phyloP scores from a whole-genome alignment of 805 yeast species.

The Scheffersomyces amazonensis region DNA sequence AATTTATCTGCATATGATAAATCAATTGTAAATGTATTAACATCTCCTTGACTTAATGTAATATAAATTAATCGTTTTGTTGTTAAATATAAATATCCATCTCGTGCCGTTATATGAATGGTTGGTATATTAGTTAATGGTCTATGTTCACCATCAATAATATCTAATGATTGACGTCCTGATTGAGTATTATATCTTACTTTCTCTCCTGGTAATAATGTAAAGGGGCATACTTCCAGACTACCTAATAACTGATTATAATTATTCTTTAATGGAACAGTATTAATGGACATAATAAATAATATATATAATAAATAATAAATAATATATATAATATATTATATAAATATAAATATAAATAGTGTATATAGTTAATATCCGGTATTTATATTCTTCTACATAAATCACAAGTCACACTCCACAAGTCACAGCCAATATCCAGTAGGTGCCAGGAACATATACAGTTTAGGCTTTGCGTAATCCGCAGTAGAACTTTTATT shows the following conservation, averaged over 20 bases:
- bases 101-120: constrained; percentile 23
- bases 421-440: too few species aligned
- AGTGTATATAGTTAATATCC: too few species aligned
- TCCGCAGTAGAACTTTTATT: too few species aligned
- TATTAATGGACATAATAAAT: constrained; percentile 26
- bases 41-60: constrained; percentile 38
- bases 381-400: too few species aligned
- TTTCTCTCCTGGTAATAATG: constrained; percentile 13
- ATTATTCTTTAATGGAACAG: constrained; percentile 14
- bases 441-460: too few species aligned
- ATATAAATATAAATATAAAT: too few species aligned
- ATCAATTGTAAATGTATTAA: constrained; percentile 39
- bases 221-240: constrained; percentile 13
- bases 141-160: too few species aligned
- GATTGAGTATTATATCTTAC: constrained; percentile 11
- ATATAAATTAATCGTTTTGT: constrained; percentile 39
- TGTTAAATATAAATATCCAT: constrained; percentile 43
- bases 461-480: too few species aligned
- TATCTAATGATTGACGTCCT: constrained; percentile 26
- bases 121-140: constrained; percentile 10
- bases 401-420: too few species aligned
- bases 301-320: neutral
- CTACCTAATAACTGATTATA: constrained; percentile 5
- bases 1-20: constrained; percentile 20
- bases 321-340: too few species aligned